Evolutionary conservation across 768 basidiomycete genomes (phyloP).

Genomic region (Kwoniella dendrophila): DNA sequence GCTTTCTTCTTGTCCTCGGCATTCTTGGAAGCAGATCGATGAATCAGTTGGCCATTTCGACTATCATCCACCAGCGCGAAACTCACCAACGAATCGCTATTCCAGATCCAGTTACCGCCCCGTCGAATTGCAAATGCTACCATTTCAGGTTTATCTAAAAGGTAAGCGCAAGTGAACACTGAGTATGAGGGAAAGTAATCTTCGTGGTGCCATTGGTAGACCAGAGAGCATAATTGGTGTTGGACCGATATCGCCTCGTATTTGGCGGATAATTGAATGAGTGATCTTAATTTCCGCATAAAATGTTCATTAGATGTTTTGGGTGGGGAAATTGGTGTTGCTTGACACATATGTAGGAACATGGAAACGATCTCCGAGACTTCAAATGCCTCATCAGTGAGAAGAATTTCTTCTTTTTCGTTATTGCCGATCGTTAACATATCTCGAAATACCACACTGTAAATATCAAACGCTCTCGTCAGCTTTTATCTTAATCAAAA

Average conservation of each 20-base stretch:
- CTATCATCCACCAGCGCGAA: background rate
- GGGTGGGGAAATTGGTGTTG: background rate
- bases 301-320: background rate
- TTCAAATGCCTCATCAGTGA: slow-evolving; percentile 4
- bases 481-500: background rate
- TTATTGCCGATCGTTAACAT: slow-evolving; percentile 1
- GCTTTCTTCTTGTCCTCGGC: background rate
- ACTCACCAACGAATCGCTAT: background rate
- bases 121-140: background rate
- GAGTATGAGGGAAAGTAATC: too few relatives aligned
- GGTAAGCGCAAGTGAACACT: background rate
- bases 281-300: background rate
- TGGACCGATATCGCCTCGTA: background rate
- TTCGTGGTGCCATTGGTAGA: background rate
- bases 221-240: background rate
- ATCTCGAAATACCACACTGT: slow-evolving; percentile 5
- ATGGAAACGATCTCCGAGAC: background rate
- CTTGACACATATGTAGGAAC: slow-evolving; percentile 1
- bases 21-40: background rate
- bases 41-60: background rate
- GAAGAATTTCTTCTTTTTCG: background rate
- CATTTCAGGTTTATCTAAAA: background rate
- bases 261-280: background rate
- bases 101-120: background rate
- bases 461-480: background rate